Evolutionary conservation across 2,329 filamentous ascomycete species (phyloP).

Genomic region (Colletotrichum echinochloae): DNA sequence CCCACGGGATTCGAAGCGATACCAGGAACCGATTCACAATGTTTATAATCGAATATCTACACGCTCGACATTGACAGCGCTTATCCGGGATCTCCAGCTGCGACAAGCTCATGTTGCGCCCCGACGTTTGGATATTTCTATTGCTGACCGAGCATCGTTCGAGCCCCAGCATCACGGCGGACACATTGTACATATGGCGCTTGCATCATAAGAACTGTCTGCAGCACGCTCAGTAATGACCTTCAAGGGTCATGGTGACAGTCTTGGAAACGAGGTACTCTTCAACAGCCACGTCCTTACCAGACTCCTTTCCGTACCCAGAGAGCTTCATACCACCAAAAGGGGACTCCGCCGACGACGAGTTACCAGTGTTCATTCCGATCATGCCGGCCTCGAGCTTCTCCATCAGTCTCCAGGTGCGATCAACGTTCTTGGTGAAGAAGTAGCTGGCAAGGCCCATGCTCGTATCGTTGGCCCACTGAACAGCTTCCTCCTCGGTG

Average conservation of each 20-base stretch:
- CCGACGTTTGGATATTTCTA: not conserved
- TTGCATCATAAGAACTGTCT: too few relatives aligned
- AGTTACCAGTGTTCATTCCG: conserved; percentile 50
- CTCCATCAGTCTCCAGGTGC: conserved; percentile 58
- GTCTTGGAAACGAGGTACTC: conserved; percentile 61
- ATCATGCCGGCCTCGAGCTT: conserved; percentile 75
- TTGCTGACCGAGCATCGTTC: not conserved
- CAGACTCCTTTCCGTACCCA: conserved; percentile 60
- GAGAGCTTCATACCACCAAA: conserved; percentile 63
- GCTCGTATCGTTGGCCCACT: conserved; percentile 74
- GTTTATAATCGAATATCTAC: not conserved
- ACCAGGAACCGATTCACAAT: conserved; percentile 19
- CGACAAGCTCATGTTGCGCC: too few relatives aligned
- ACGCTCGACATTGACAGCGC: not conserved
- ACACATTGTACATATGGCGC: not conserved
- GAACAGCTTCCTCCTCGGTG: conserved; percentile 78
- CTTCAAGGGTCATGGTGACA: conserved; percentile 57
- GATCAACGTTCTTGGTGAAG: conserved; percentile 64
- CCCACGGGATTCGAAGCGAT: conserved; percentile 24
- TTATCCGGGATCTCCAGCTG: not conserved
- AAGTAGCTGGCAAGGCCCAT: conserved; percentile 83
- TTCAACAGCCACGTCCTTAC: conserved; percentile 60
- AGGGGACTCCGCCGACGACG: conserved; percentile 56
- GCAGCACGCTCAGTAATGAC: conserved; percentile 46
- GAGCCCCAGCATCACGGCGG: not conserved